These are phyloP conservation scores for Emergomyces orientalis DNA, from an alignment of 2,329 filamentous ascomycete genomes.

Conservation along the genomic window DNA sequence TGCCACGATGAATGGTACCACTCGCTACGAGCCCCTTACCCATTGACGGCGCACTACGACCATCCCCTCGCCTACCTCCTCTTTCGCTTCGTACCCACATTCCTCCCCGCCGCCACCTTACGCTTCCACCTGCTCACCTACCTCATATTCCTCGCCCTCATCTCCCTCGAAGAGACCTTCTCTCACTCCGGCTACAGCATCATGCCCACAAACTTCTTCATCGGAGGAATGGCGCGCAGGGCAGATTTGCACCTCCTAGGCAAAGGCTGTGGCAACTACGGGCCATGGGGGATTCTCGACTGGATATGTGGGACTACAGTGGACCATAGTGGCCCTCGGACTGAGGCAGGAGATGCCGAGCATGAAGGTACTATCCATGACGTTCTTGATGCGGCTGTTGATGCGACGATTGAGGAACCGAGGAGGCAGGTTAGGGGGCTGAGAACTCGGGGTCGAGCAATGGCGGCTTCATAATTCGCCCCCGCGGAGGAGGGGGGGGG, in stretches of 20 bases:
- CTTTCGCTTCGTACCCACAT: slow-evolving; percentile 47
- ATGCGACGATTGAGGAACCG: slow-evolving; percentile 24
- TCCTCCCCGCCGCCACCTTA: slow-evolving; percentile 47
- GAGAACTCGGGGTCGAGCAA: slow-evolving; percentile 8
- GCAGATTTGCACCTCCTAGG: slow-evolving; percentile 47
- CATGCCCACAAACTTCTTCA: slow-evolving; percentile 49
- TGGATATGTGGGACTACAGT: slow-evolving; percentile 36
- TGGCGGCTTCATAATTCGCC: not conserved
- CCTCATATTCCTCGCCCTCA: slow-evolving; percentile 44
- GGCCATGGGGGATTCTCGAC: slow-evolving; percentile 39
- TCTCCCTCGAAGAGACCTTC: slow-evolving; percentile 53
- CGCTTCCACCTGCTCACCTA: slow-evolving; percentile 55
- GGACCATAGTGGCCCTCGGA: slow-evolving; percentile 31
- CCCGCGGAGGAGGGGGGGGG: too few relatives aligned
- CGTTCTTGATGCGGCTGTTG: slow-evolving; percentile 24
- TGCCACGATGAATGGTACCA: slow-evolving; percentile 50
- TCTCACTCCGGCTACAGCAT: slow-evolving; percentile 52
- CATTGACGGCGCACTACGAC: slow-evolving; percentile 51
- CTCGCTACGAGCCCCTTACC: slow-evolving; percentile 43
- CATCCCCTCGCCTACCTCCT: slow-evolving; percentile 49
- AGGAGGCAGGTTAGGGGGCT: slow-evolving; percentile 23
- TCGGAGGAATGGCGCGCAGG: slow-evolving; percentile 50
- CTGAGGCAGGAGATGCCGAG: slow-evolving; percentile 41
- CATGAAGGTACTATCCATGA: slow-evolving; percentile 28
- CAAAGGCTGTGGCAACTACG: slow-evolving; percentile 38